Conservation (phyloP, 768 basidiomycete species). For the Xerocomellus dryophilus region DNA sequence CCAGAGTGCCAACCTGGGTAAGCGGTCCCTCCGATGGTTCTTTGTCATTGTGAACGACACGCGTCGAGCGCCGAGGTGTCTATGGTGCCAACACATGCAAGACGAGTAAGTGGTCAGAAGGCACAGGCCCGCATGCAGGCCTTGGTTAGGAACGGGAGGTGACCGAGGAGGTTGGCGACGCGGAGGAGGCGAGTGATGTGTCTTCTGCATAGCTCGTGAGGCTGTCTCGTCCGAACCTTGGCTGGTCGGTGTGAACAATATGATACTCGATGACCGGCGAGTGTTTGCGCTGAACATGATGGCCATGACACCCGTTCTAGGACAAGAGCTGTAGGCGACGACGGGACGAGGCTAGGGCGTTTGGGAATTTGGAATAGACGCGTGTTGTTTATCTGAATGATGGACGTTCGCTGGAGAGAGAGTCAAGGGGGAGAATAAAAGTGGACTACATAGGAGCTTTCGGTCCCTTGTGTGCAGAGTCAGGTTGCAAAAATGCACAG, state of each 20-base stretch:
- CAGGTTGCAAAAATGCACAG: conserved; percentile 29
- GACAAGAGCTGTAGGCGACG: neutral
- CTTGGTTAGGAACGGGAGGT: neutral
- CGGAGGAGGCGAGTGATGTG: neutral
- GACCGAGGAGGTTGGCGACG: conserved; percentile 6
- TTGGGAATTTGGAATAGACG: conserved; percentile 1
- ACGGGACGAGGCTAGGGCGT: neutral
- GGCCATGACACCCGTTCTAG: neutral
- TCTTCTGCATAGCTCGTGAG: neutral
- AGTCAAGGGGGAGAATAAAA: conserved; percentile 4
- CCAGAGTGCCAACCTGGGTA: neutral
- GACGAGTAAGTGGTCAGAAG: neutral
- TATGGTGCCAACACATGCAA: neutral
- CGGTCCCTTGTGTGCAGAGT: conserved; percentile 27
- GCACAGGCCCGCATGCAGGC: neutral
- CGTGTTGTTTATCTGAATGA: conserved; percentile 2
- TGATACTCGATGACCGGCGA: neutral
- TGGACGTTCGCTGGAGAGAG: neutral
- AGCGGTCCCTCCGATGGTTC: conserved; percentile 4
- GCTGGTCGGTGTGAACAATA: neutral
- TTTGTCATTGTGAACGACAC: conserved; percentile 1
- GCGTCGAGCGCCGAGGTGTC: neutral
- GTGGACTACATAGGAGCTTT: conserved; percentile 17
- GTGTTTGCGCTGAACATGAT: conserved; percentile 2
- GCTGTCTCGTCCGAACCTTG: neutral